Conservation (phyloP, 2,329 filamentous ascomycete genomes). For the Pseudogymnoascus sp. region DNA sequence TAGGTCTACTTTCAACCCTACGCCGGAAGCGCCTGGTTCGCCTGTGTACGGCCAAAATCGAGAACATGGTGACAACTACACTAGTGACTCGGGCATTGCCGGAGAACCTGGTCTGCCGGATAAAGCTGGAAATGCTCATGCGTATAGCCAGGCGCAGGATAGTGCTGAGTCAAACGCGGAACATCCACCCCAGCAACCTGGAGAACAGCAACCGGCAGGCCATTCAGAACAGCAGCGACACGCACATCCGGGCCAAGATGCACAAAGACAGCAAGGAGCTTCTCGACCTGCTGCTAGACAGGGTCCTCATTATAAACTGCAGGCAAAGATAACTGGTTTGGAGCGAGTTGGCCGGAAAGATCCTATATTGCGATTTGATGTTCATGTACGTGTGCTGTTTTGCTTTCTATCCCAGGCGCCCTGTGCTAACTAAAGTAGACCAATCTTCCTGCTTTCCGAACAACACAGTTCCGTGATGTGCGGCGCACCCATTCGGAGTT, state of each 20-base stretch:
- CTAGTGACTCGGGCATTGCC: conserved; percentile 14
- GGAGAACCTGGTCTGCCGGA: conserved; percentile 18
- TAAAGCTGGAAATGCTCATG: conserved; percentile 17
- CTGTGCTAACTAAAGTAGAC: conserved; percentile 49
- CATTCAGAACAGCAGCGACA: conserved; percentile 26
- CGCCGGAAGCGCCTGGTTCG: conserved; percentile 22
- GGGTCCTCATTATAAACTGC: conserved; percentile 71
- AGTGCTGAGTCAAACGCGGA: conserved; percentile 28
- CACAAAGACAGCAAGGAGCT: conserved; percentile 28
- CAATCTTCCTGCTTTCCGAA: conserved; percentile 95
- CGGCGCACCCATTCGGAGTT: conserved; percentile 94
- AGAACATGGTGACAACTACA: conserved; percentile 18
- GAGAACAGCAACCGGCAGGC: conserved; percentile 15
- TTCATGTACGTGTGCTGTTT: conserved; percentile 61
- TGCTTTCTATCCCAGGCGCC: background rate
- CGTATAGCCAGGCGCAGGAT: conserved; percentile 21
- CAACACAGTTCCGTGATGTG: conserved; percentile 96
- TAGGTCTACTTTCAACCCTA: conserved; percentile 20
- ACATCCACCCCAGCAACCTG: conserved; percentile 17
- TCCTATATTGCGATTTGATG: conserved; percentile 87
- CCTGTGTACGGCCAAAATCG: conserved; percentile 21
- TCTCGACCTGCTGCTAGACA: conserved; percentile 32
- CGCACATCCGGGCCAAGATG: conserved; percentile 25
- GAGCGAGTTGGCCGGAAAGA: conserved; percentile 94
- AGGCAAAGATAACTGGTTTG: conserved; percentile 88